Percentiles rank a stretch among this genome's conserved stretches.
Evolutionary conservation across 1,139 yeast species (phyloP).

Genomic region (Lodderomyces metapsilosis): DNA sequence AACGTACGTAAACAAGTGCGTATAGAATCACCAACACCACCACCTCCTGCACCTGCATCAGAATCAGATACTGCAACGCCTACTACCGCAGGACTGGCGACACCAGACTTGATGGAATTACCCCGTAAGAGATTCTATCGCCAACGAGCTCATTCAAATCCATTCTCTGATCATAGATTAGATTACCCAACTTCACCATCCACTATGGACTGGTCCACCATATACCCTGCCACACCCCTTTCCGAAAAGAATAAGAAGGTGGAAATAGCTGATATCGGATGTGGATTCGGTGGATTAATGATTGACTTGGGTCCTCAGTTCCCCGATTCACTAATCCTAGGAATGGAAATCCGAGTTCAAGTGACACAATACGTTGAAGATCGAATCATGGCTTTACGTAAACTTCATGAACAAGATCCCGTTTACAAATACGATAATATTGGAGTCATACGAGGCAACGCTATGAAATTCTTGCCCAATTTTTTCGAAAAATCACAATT

Average conservation of each 20-base stretch:
- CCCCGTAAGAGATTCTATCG: constrained; percentile 88
- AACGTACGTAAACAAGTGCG: constrained; percentile 25
- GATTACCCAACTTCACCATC: constrained; percentile 84
- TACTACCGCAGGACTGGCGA: constrained; percentile 4
- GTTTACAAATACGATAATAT: constrained; percentile 65
- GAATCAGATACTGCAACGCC: constrained; percentile 1
- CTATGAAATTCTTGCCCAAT: constrained; percentile 96
- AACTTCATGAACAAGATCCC: constrained; percentile 23
- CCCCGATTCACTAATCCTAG: constrained; percentile 72
- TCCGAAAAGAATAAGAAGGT: constrained; percentile 38
- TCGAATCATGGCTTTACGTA: constrained; percentile 82
- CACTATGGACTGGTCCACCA: constrained; percentile 80
- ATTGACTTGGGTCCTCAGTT: constrained; percentile 76
- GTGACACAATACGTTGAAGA: constrained; percentile 97
- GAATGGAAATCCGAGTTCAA: constrained; percentile 97
- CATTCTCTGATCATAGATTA: constrained; percentile 90
- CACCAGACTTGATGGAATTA: constrained; percentile 19
- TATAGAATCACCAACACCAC: constrained; percentile 18
- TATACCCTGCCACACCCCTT: constrained; percentile 51
- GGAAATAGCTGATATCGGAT: constrained; percentile 93
- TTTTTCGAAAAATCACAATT: constrained; percentile 81
- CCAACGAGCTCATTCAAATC: constrained; percentile 97
- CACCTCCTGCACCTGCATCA: constrained; percentile 4
- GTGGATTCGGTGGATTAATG: constrained; percentile 95
- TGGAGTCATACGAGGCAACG: constrained; percentile 88